These are phyloP conservation scores for Punctularia strigosozonata DNA, from an alignment of 768 basidiomycete species.

Conservation along the genomic window DNA sequence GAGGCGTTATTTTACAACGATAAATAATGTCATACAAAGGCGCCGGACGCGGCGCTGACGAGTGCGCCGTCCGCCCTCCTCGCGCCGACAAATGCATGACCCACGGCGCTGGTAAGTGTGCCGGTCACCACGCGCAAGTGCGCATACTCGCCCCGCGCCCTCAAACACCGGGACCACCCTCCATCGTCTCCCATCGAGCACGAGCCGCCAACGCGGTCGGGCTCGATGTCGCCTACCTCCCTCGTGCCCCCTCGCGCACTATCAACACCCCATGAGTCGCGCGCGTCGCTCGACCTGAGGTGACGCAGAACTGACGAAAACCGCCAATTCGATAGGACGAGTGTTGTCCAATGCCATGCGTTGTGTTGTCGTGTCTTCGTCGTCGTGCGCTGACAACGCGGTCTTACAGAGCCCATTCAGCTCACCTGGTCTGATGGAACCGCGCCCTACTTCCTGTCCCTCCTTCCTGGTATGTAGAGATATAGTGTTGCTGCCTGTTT, in stretches of 20 bases:
- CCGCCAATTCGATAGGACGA: constrained; percentile 17
- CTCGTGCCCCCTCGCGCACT: constrained; percentile 32
- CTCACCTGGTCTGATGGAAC: constrained; percentile 41
- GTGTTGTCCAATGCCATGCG: constrained; percentile 41
- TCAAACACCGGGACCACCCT: too few relatives aligned
- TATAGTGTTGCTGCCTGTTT: too few relatives aligned
- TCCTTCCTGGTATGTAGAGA: constrained; percentile 55
- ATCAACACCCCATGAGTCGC: constrained; percentile 58
- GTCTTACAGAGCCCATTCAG: constrained; percentile 41
- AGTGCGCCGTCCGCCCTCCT: too few relatives aligned
- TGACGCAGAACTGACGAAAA: neutral
- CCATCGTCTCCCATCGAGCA: too few relatives aligned
- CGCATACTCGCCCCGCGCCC: too few relatives aligned
- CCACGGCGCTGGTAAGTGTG: too few relatives aligned
- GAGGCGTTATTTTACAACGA: too few relatives aligned
- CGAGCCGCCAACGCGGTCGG: too few relatives aligned
- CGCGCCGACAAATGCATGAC: too few relatives aligned
- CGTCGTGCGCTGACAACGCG: constrained; percentile 3
- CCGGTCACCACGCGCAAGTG: too few relatives aligned
- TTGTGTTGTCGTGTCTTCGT: neutral
- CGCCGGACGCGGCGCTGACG: too few relatives aligned
- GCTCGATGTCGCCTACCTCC: constrained; percentile 17
- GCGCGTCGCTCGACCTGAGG: neutral
- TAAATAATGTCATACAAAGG: too few relatives aligned
- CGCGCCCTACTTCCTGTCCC: constrained; percentile 44